Evolutionary conservation across 257 asterid species (phyloP), one percentile per base, ranked within the genome.

Genomic region (Misopates orontium): DNA sequence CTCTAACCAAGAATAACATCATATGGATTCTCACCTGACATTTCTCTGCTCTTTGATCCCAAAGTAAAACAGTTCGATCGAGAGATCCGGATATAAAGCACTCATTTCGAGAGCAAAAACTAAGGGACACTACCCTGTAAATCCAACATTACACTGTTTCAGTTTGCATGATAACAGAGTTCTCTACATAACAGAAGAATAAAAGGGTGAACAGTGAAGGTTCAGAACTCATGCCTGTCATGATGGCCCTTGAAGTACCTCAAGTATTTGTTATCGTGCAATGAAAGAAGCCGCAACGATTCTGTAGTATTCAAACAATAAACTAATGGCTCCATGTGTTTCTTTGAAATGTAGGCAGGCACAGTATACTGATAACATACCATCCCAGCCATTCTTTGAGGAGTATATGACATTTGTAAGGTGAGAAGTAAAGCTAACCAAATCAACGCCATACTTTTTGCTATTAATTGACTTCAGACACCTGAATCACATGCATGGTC

Each of bases 331-430:
- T 64, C 51, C 53, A 53, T 47, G 50, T 62, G 54, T 53, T 69
- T 40, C 67, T 51, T 64, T 18, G 54, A 61, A 72, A 70, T 62
- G 40, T 66, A 31, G 19, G 41, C 25, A 28, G 39, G 47, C 16
- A 64, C 20, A 23, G 69, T 52, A 50, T 45, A 55, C 40, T 12
- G 41, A 55, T 50, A 65, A 65, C 94, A 69, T 83, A 92, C 98
- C 97, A 74, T 94, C 99, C 99, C 99, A 94, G 44, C 99, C 99
- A 77, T 94, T 94, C 89, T 88, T 94, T 17, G 97, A 94, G 42
- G 97, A 94, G 82, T 90, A 94, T 73, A 94, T 90, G 32, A 94
- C 99, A 62, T 97, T 90, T 32, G 97, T 84, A 6, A 95, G 96
- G 71, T 94, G 97, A 71, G 96, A 88, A 67, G 99, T 94, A 80